Base-by-base conservation (phyloP, 345 rosid genomes). In the Mangifera indica region DNA sequence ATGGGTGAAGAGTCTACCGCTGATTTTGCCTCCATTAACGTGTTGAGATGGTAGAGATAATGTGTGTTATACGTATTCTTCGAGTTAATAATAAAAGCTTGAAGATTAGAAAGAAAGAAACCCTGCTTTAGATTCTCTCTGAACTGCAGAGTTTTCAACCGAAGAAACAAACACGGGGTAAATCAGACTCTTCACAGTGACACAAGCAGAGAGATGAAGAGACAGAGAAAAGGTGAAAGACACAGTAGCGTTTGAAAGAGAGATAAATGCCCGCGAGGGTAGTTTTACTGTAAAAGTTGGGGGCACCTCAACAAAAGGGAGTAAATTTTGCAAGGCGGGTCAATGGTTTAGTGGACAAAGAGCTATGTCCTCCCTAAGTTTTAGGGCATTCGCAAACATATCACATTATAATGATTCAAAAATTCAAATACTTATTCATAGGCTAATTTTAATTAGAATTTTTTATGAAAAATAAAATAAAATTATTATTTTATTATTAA, bases 1-100 rank as follows among this genome's bases (percentile, higher is more conserved):
- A 72, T 69, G 51, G 89, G 93, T 3, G 93, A 84, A 22, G 86
- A 20, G 42, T 74, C 60, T 71, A 65, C 55, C 67, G 55, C 78
- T 73, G 76, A 18, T 34, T 53, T 18, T 17, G 87, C 54, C 74
- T 81, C 87, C 89, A 86, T 82, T 62, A 61, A 56, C 29, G 67
- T 37, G 1, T 37, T 37, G 21, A 74, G 68, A 45, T 61, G 37
- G 42, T 25, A 3, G 46, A 53, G 69, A 8, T 1, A 2, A 7
- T n/a, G 59, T 10, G 5, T 53, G 11, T 37, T 29, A 15, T 53
- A 46, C 46, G 62, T 34, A 22, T 14, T 25, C 40, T 5, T 34
- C 40, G 2, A 20, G 26, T 15, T 4, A 56, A 53, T 53, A 48
- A 57, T 12, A 37, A 37, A 18, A 65, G 61, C 5, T 60, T 10